Conservation (phyloP, 495 filamentous ascomycete species). For the Podospora appendiculata region DNA sequence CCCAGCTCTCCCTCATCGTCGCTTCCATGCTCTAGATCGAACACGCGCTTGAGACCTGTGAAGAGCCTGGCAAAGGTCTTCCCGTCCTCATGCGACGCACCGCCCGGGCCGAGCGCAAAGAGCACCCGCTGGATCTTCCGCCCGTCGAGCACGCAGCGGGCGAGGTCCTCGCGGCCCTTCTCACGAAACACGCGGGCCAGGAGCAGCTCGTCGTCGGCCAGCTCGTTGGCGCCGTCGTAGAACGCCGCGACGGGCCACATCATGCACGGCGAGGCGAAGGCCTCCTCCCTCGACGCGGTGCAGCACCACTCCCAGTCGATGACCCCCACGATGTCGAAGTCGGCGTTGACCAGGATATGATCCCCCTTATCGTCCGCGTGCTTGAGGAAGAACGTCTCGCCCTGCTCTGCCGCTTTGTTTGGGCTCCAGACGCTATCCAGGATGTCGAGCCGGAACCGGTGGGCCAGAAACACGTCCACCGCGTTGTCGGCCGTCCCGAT, state of each 20-base stretch:
- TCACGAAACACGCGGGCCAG: neutral
- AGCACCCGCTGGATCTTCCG: neutral
- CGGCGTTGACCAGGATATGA: slow-evolving; percentile 1
- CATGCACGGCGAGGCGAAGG: slow-evolving; percentile 2
- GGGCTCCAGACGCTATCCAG: neutral
- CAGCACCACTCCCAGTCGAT: slow-evolving; percentile 3
- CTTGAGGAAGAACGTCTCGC: slow-evolving; percentile 1
- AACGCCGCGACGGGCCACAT: slow-evolving; percentile 2
- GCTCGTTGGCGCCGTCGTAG: neutral
- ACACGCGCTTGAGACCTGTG: neutral
- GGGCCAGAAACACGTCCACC: slow-evolving; percentile 2
- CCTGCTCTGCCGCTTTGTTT: neutral
- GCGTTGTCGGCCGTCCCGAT: neutral
- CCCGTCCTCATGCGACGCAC: neutral
- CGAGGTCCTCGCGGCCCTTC: neutral
- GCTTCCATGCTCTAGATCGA: neutral
- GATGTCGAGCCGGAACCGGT: slow-evolving; percentile 1
- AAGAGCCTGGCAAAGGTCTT: neutral
- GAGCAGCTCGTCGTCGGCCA: neutral
- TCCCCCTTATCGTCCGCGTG: slow-evolving; percentile 4
- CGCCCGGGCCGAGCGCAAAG: neutral
- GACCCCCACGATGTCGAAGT: slow-evolving; percentile 2
- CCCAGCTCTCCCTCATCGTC: neutral
- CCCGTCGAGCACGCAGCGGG: neutral
- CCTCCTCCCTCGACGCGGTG: neutral